Evolutionary conservation across 179 eudicot species (phyloP).

Genomic region (Camellia oleifera): DNA sequence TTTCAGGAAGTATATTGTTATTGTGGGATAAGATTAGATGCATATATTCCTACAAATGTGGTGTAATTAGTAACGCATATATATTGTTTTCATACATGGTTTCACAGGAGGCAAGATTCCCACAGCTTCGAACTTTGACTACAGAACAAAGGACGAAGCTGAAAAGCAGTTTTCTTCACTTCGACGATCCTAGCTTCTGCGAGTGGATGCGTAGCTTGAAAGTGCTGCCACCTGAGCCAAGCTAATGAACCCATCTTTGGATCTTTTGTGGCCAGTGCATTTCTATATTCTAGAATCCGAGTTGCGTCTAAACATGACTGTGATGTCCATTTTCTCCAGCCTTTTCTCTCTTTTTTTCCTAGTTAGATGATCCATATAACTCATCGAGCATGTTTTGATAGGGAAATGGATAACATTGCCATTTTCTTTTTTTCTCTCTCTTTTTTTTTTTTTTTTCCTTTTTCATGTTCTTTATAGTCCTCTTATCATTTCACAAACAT

Average conservation of each 20-base stretch:
- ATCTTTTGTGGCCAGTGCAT: not conserved
- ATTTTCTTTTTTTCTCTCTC: not conserved
- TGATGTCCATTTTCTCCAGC: not conserved
- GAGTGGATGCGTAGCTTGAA: constrained; percentile 97
- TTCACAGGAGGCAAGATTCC: constrained; percentile 94
- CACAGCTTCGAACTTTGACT: constrained; percentile 75
- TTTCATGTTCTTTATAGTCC: not conserved
- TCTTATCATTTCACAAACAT: not conserved
- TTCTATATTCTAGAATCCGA: not conserved
- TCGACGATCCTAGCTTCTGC: constrained; percentile 95
- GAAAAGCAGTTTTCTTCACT: constrained; percentile 86
- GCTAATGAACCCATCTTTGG: constrained; percentile 27
- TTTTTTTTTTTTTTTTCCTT: not conserved
- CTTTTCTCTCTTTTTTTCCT: not conserved
- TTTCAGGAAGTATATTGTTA: not conserved
- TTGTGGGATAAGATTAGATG: not conserved
- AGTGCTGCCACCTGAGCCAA: constrained; percentile 85
- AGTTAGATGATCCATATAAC: not conserved
- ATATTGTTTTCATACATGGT: not conserved
- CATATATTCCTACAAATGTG: not conserved
- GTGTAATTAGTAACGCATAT: not conserved
- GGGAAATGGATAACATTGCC: not conserved
- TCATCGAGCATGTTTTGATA: not conserved
- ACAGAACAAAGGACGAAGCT: constrained; percentile 80
- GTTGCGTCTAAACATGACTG: not conserved